These are phyloP conservation scores for Pichia manshurica DNA, from an alignment of 805 yeast genomes.

Conservation along the genomic window DNA sequence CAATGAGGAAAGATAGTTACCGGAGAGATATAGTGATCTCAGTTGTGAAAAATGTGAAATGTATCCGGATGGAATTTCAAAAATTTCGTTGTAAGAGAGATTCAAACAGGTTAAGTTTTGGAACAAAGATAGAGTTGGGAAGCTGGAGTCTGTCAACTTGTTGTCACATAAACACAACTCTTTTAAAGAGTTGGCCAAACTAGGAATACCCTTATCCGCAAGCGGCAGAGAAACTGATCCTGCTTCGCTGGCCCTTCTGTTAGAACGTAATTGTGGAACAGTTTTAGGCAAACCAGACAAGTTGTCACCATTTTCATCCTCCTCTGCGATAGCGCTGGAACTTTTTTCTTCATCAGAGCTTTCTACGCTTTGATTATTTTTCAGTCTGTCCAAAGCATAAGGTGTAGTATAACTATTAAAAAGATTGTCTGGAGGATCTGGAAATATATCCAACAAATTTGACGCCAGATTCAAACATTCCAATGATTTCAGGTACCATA, in stretches of 20 bases:
- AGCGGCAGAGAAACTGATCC: slow-evolving; percentile 4
- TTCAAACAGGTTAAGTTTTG: slow-evolving; percentile 58
- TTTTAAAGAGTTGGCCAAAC: slow-evolving; percentile 33
- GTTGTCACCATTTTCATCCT: slow-evolving; percentile 1
- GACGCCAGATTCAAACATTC: slow-evolving; percentile 65
- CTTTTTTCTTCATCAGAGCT: neutral
- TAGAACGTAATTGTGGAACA: neutral
- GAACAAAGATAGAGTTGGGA: slow-evolving; percentile 59
- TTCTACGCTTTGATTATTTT: neutral
- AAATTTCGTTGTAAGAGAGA: slow-evolving; percentile 74
- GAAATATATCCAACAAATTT: slow-evolving; percentile 56
- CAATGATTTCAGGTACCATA: slow-evolving; percentile 58
- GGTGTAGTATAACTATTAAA: slow-evolving; percentile 1
- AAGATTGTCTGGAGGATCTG: slow-evolving; percentile 40
- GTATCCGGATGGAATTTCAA: slow-evolving; percentile 77
- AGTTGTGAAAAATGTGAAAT: slow-evolving; percentile 50
- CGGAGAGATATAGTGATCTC: slow-evolving; percentile 69
- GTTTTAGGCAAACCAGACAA: neutral
- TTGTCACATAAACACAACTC: slow-evolving; percentile 74
- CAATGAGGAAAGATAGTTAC: slow-evolving; percentile 69
- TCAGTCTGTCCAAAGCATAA: neutral
- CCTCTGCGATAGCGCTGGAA: neutral
- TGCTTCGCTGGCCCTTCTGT: slow-evolving; percentile 16
- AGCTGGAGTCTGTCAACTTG: slow-evolving; percentile 69
- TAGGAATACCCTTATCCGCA: neutral